Percentiles rank a stretch among this genome's conserved stretches.
Conservation (phyloP, 176 grass and related monocot genomes). For the Sorghum bicolor region DNA sequence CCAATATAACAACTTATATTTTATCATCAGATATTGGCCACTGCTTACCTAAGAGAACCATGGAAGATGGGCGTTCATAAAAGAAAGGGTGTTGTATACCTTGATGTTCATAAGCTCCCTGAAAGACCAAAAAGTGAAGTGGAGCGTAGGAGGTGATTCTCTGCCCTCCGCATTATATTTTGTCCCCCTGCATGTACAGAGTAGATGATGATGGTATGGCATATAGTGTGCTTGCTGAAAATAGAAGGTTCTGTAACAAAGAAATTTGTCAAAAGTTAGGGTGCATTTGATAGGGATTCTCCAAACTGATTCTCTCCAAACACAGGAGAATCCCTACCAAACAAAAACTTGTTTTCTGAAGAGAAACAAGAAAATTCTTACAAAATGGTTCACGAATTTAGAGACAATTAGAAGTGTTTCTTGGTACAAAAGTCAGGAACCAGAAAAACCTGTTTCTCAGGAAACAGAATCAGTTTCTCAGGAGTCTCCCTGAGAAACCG, state of each 20-base stretch:
- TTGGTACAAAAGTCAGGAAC: not conserved
- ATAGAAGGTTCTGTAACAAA: not conserved
- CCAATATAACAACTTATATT: conserved; percentile 7
- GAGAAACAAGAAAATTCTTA: not conserved
- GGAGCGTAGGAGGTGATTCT: conserved; percentile 63
- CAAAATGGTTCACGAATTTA: not conserved
- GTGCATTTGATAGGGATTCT: not conserved
- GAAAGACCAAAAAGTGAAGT: conserved; percentile 77
- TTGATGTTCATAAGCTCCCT: conserved; percentile 97
- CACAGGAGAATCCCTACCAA: not conserved
- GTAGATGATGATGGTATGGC: not conserved
- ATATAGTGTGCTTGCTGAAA: not conserved
- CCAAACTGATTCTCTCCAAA: not conserved
- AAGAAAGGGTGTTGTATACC: conserved; percentile 87
- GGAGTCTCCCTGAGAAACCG: not conserved
- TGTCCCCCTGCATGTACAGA: not conserved
- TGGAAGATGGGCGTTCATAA: conserved; percentile 99
- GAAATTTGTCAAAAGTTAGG: not conserved
- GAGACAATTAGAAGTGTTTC: not conserved
- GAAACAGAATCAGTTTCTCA: not conserved
- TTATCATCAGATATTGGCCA: conserved; percentile 79
- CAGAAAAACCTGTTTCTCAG: not conserved
- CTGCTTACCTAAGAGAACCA: conserved; percentile 91
- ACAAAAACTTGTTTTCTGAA: not conserved
- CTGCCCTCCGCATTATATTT: conserved; percentile 1